Evolutionary conservation across 192 early-diverging fungal genomes (phyloP).

Genomic region (Coemansia sp.): DNA sequence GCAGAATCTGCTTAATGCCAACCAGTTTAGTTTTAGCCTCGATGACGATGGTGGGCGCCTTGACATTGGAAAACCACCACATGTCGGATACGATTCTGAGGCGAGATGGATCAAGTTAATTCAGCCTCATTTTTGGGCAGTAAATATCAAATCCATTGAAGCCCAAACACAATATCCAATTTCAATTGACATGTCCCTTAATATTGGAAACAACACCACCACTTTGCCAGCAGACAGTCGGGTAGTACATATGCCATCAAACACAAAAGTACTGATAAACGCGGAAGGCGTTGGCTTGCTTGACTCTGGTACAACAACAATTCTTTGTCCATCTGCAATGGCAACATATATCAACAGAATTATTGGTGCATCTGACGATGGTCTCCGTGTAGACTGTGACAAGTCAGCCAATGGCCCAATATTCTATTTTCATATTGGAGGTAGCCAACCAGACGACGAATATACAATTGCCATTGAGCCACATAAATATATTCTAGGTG

Average conservation of each 20-base stretch:
- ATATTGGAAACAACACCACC: neutral
- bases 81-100: neutral
- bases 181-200: conserved; percentile 1
- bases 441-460: neutral
- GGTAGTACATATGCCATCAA: conserved; percentile 6
- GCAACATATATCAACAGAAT: conserved; percentile 49
- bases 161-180: conserved; percentile 5
- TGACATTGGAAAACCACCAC: conserved; percentile 31
- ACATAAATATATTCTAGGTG: conserved; percentile 44
- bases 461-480: conserved; percentile 24
- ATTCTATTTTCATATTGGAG: conserved; percentile 26
- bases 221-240: neutral
- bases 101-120: conserved; percentile 38
- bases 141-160: conserved; percentile 25
- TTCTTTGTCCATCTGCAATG: conserved; percentile 32
- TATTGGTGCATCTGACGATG: conserved; percentile 44
- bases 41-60: conserved; percentile 38
- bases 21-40: conserved; percentile 51
- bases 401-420: conserved; percentile 40
- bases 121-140: conserved; percentile 49
- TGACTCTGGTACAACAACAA: conserved; percentile 50
- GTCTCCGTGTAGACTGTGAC: conserved; percentile 37
- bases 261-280: conserved; percentile 9
- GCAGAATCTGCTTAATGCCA: conserved; percentile 30
- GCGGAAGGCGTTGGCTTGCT: conserved; percentile 27